These are phyloP conservation scores for Drechslerella dactyloides DNA, from an alignment of 2,329 filamentous ascomycete species.

Conservation along the genomic window DNA sequence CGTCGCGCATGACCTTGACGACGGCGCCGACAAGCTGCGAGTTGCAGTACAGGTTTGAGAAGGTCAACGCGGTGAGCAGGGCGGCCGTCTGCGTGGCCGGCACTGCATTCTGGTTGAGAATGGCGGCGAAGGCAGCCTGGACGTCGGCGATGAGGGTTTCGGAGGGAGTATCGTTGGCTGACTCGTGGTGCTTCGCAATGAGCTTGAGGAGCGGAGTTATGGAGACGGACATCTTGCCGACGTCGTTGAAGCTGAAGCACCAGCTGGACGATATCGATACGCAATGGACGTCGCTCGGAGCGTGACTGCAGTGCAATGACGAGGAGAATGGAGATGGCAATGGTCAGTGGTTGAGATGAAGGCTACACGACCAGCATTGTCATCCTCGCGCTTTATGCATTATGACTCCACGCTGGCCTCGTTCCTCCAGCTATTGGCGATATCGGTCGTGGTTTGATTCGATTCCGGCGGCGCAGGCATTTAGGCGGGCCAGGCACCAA, in stretches of 20 bases:
- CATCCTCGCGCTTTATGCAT: no score
- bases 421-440: no score
- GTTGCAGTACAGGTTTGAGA: constrained; percentile 81
- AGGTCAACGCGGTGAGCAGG: constrained; percentile 88
- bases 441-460: no score
- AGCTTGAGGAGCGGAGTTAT: constrained; percentile 46
- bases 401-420: no score
- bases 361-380: background rate
- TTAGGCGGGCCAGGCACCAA: no score
- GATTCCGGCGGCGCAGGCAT: no score
- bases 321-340: no score
- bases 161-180: constrained; percentile 15
- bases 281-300: no score
- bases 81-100: constrained; percentile 78
- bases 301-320: no score
- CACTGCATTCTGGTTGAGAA: constrained; percentile 16
- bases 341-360: background rate
- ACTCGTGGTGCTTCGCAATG: constrained; percentile 40
- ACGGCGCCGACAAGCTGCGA: constrained; percentile 86
- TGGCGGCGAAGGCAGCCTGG: constrained; percentile 22
- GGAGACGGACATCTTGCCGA: constrained; percentile 17
- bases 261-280: background rate
- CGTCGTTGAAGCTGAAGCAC: background rate
- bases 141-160: constrained; percentile 22
- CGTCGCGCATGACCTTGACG: constrained; percentile 80